Evolutionary conservation across 2,329 filamentous ascomycete genomes (phyloP).

Genomic region (Neoascochyta sp.): DNA sequence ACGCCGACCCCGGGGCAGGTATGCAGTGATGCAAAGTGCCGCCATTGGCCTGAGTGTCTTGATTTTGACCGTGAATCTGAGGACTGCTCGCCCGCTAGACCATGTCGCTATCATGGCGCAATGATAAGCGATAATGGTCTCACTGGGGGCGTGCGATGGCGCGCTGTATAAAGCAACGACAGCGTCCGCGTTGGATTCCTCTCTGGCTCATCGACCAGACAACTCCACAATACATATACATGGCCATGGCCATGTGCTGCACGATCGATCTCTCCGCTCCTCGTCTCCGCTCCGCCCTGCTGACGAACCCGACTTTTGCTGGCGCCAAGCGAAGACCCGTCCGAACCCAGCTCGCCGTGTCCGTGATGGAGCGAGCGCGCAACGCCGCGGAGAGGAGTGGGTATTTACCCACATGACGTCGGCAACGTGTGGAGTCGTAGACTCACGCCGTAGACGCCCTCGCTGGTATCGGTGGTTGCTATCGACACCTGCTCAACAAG

Average conservation of each 20-base stretch:
- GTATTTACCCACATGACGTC: too few relatives aligned
- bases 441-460: too few relatives aligned
- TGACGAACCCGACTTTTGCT: constrained; percentile 1
- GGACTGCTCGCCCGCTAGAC: constrained; percentile 18
- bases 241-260: not conserved
- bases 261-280: constrained; percentile 4
- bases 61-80: constrained; percentile 17
- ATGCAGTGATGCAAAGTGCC: constrained; percentile 18
- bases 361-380: too few relatives aligned
- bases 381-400: too few relatives aligned
- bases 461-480: too few relatives aligned
- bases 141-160: constrained; percentile 11
- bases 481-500: too few relatives aligned
- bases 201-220: too few relatives aligned
- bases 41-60: constrained; percentile 18
- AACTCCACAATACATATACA: too few relatives aligned
- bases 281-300: constrained; percentile 6
- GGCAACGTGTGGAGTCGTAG: too few relatives aligned
- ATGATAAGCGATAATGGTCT: constrained; percentile 37
- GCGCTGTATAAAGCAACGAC: constrained; percentile 16
- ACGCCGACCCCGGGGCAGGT: constrained; percentile 8
- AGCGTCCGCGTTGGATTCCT: constrained; percentile 1
- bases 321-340: constrained; percentile 5
- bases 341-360: too few relatives aligned
- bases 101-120: constrained; percentile 36